Evolutionary conservation across 805 yeast genomes (phyloP).

Genomic region (Komagataella phaffii): DNA sequence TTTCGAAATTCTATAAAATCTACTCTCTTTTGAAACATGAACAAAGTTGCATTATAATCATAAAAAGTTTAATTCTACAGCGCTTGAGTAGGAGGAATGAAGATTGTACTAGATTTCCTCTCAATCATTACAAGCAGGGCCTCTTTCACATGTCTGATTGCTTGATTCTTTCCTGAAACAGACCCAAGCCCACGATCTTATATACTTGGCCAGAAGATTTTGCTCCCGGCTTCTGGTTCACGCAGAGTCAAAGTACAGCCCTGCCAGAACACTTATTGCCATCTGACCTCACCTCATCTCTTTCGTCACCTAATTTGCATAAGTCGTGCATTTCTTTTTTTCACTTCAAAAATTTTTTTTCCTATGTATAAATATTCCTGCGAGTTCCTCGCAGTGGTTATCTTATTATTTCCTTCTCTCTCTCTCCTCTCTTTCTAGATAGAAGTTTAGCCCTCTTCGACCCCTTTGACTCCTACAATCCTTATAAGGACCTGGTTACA

Average conservation of each 20-base stretch:
- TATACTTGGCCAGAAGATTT: too few relatives aligned
- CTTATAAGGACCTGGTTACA: not conserved
- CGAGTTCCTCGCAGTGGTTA: not conserved
- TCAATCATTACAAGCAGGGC: not conserved
- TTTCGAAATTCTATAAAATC: too few relatives aligned
- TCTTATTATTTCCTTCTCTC: conserved; percentile 1
- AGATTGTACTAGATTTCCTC: not conserved
- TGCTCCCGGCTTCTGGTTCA: not conserved
- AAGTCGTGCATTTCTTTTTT: not conserved
- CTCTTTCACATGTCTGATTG: too few relatives aligned
- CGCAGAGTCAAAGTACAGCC: not conserved
- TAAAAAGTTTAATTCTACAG: too few relatives aligned
- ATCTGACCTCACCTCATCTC: not conserved
- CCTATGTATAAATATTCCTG: not conserved
- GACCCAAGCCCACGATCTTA: too few relatives aligned
- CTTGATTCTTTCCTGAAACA: too few relatives aligned
- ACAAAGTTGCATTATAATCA: too few relatives aligned
- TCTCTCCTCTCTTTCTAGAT: conserved; percentile 2
- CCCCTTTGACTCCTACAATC: not conserved
- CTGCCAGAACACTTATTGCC: not conserved
- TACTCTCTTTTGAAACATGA: too few relatives aligned
- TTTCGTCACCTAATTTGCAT: not conserved
- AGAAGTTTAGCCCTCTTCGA: conserved; percentile 1
- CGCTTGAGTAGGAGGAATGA: too few relatives aligned
- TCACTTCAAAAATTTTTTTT: not conserved